Conservation (phyloP, 1,284 basidiomycete species). For the Boletus holoroseus region DNA sequence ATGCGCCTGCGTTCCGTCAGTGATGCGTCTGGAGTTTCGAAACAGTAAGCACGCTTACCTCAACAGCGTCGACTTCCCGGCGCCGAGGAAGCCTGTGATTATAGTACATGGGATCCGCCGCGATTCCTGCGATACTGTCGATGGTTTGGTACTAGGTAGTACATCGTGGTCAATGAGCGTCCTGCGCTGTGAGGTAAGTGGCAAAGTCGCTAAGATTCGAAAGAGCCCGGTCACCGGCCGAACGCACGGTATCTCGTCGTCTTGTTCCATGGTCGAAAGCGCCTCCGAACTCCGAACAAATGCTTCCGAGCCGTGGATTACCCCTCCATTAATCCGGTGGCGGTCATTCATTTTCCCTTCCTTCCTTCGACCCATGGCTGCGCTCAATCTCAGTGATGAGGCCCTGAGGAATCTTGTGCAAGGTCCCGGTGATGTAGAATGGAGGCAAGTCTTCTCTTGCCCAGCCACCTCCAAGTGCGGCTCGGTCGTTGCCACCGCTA, state of each 20-base stretch:
- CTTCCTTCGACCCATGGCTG: constrained; percentile 14
- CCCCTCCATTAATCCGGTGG: constrained; percentile 7
- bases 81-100: constrained; percentile 87
- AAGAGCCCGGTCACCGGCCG: background rate
- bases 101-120: constrained; percentile 77
- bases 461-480: background rate
- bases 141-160: background rate
- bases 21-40: background rate
- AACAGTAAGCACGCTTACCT: constrained; percentile 40
- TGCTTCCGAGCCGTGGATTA: constrained; percentile 19
- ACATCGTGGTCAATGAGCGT: constrained; percentile 43
- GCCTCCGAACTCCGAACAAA: constrained; percentile 29
- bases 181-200: constrained; percentile 13
- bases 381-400: constrained; percentile 42
- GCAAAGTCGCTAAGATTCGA: background rate
- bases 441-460: constrained; percentile 49
- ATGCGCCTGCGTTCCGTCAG: constrained; percentile 57
- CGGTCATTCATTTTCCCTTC: background rate
- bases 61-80: constrained; percentile 86
- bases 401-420: constrained; percentile 61
- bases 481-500: constrained; percentile 5
- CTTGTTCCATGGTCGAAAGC: constrained; percentile 25
- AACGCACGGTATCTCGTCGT: constrained; percentile 49
- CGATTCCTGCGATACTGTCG: constrained; percentile 4
- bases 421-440: constrained; percentile 72